A percentile compares a stretch with the other conserved stretches of the same genome.
Evolutionary conservation across 1,284 basidiomycete species (phyloP).

Genomic region (Volvariella volvacea): DNA sequence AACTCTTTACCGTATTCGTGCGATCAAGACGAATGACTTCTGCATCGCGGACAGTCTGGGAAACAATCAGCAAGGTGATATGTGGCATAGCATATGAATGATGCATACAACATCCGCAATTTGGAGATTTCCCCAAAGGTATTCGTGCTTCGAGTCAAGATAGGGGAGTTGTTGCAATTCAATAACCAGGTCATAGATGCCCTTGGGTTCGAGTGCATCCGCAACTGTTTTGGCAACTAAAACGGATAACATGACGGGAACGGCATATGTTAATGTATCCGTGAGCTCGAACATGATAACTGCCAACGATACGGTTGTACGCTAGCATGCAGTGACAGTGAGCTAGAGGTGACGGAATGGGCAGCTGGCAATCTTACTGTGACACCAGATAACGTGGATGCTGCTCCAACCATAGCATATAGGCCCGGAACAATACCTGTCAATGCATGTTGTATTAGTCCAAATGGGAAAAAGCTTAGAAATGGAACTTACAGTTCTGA

Average conservation of each 20-base stretch:
- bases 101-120: conserved; percentile 70
- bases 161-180: conserved; percentile 78
- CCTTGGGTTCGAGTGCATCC: conserved; percentile 89
- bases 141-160: conserved; percentile 84
- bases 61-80: neutral
- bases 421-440: conserved; percentile 71
- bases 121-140: conserved; percentile 75
- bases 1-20: conserved; percentile 63
- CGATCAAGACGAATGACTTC: conserved; percentile 63
- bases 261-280: conserved; percentile 89
- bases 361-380: conserved; percentile 46
- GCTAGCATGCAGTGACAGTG: conserved; percentile 27
- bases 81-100: conserved; percentile 1
- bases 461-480: neutral
- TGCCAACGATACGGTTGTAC: conserved; percentile 87
- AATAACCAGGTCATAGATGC: conserved; percentile 94
- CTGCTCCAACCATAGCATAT: conserved; percentile 92
- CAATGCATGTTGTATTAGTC: neutral
- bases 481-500: conserved; percentile 44
- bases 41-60: conserved; percentile 57
- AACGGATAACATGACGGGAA: conserved; percentile 89
- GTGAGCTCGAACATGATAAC: conserved; percentile 98
- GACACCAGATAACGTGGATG: conserved; percentile 82
- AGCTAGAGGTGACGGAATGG: conserved; percentile 3
- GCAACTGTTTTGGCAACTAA: conserved; percentile 92